Evolutionary conservation across 2,329 filamentous ascomycete species (phyloP), one percentile per base, ranked within the genome.

Genomic region (Ilyonectria mors-panacis): DNA sequence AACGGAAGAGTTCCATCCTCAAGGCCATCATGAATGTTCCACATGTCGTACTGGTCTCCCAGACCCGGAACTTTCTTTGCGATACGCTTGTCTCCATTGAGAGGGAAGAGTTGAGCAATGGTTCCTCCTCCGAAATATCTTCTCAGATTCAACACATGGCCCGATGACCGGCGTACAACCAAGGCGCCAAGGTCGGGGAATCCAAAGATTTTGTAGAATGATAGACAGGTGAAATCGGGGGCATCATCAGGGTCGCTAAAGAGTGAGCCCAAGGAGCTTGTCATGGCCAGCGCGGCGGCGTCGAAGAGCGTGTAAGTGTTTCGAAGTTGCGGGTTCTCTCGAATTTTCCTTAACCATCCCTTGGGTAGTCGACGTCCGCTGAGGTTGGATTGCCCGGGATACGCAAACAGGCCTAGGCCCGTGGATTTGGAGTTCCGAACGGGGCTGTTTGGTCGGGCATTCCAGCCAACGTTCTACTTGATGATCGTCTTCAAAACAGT

Each of bases 371-470:
- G 84, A 21, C 88, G 84, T 8, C 91, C 91, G 48, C 88, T 91
- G 84, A 93, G 89, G 75, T 93, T 93, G 30, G 90, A 92, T 76
- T 93, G 91, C 0, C 88, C 91, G 4, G 91, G 90, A 75, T 90
- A 93, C 21, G 89, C 89, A 70, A 93, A 90, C 3, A 88, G 75
- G 1, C 83, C 82, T 10, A 72, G 67, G 51, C 59, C 73, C 39
- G 63, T 75, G 47, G 65, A 63, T 37, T 72, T 73, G 17, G 61
- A 57, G 30, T 50, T 66, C 48, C 63, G 59, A 26, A 64, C 21
- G 23, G 59, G 75, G 71, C 59, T 70, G 69, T 50, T 50, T 76
- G 65, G 33, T 51, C 26, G 74, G 70, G n/a, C 53, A 54, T 23
- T 65, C 65, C 10, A 86, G 76, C 84, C 84, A 86, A n/a, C 73